phyloP scores from a whole-genome alignment of 495 filamentous ascomycete species.

The Penicillium diatomitis region DNA sequence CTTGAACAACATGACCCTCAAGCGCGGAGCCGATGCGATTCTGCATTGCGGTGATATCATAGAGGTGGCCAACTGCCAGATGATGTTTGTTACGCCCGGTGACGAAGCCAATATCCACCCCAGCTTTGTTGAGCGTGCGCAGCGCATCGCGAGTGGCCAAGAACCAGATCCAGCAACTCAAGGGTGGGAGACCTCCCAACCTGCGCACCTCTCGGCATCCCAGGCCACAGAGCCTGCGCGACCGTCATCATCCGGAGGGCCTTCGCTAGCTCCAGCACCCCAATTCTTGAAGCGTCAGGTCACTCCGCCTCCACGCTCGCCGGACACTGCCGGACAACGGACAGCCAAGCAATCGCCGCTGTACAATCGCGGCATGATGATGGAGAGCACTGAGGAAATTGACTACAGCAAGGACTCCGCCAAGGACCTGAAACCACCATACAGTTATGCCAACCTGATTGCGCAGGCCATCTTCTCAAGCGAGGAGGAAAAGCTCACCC shows the following conservation, averaged over 20 bases:
- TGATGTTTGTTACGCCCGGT: slow-evolving; percentile 92
- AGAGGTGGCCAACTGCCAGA: slow-evolving; percentile 83
- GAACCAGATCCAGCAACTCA: slow-evolving; percentile 22
- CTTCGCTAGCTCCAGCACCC: slow-evolving; percentile 59
- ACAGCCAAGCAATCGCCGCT: slow-evolving; percentile 49
- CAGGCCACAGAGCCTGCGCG: slow-evolving; percentile 18
- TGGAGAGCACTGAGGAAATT: slow-evolving; percentile 68
- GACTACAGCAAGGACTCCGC: slow-evolving; percentile 77
- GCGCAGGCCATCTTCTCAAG: slow-evolving; percentile 86
- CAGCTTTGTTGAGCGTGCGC: slow-evolving; percentile 41
- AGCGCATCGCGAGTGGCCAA: slow-evolving; percentile 39
- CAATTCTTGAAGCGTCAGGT: slow-evolving; percentile 59
- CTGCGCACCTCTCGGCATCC: slow-evolving; percentile 29
- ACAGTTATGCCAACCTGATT: slow-evolving; percentile 95
- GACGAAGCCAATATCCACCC: slow-evolving; percentile 50
- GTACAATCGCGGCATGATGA: slow-evolving; percentile 59
- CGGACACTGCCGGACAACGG: slow-evolving; percentile 32
- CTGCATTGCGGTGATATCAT: slow-evolving; percentile 81
- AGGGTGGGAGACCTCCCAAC: slow-evolving; percentile 31
- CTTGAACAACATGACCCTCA: slow-evolving; percentile 61
- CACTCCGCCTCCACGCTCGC: slow-evolving; percentile 51
- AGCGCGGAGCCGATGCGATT: slow-evolving; percentile 50
- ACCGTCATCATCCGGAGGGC: slow-evolving; percentile 31
- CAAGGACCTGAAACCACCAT: slow-evolving; percentile 85
- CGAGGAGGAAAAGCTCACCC: slow-evolving; percentile 73